These are phyloP conservation scores for Vitis rotundifolia DNA, from an alignment of 164 flowering plant genomes.

Conservation along the genomic window DNA sequence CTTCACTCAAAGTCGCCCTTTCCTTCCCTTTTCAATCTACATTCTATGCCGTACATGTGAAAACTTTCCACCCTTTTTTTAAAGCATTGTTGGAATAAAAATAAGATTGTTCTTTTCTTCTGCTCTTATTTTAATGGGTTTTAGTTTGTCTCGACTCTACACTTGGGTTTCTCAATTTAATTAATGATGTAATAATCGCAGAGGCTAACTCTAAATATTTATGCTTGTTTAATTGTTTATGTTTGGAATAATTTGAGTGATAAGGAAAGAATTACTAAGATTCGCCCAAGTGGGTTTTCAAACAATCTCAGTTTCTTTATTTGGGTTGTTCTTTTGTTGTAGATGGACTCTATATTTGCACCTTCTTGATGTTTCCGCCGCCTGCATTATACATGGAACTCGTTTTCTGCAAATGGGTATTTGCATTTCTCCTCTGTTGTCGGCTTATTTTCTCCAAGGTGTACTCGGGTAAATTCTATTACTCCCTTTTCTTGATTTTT, in stretches of 20 bases:
- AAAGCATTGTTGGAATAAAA: conserved; percentile 2
- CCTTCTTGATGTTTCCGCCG: conserved; percentile 13
- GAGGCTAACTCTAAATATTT: neutral
- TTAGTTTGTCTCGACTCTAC: neutral
- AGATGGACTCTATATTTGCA: conserved; percentile 12
- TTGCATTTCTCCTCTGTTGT: conserved; percentile 41
- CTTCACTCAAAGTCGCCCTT: conserved; percentile 7
- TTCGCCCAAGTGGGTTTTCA: conserved; percentile 15
- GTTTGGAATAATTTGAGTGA: conserved; percentile 38
- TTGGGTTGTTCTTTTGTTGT: neutral
- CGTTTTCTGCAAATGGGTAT: conserved; percentile 49
- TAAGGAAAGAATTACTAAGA: conserved; percentile 41
- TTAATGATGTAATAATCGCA: neutral
- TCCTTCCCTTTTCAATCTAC: neutral
- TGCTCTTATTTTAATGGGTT: neutral
- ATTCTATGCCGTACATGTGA: neutral
- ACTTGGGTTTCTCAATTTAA: neutral
- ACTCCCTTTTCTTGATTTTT: neutral
- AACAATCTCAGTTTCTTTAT: conserved; percentile 6
- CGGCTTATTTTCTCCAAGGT: conserved; percentile 39
- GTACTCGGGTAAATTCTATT: conserved; percentile 37
- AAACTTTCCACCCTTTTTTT: conserved; percentile 6
- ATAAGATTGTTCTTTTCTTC: conserved; percentile 21
- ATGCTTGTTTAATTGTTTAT: conserved; percentile 28
- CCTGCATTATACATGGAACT: conserved; percentile 53